Base-by-base conservation (phyloP, 441 rosid species). In the Brassica balearica region DNA sequence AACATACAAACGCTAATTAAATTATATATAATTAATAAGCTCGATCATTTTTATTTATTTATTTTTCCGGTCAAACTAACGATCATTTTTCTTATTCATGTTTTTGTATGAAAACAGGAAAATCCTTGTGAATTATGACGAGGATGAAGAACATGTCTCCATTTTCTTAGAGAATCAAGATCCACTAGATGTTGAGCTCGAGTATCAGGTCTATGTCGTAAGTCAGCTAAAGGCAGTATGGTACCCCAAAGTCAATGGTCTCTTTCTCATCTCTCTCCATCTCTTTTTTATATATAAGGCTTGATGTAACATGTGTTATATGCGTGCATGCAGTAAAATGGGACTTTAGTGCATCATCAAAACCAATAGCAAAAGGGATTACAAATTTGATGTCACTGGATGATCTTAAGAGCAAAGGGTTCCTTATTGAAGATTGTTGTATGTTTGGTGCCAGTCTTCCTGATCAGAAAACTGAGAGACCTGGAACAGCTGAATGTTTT, bases 401-500 rank as follows among this genome's bases (percentile, higher is more conserved):
- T 8, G 82, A 53, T 62, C 78, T 68, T 41, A 8, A 38, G 36
- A 73, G 2, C 2, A 9, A 74, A 6, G 82, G 78, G 11, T 79
- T 5, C 67, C 66, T 63, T 12, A 74, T 79, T 15, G 78, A 1
- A 15, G 82, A 79, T 53, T 73, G 78, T 73, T 62, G 60, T 62
- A 38, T 79, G 66, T 25, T 73, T 73, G 82, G 82, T 73, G 82
- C 48, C 29, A 62, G 6, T 65, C 8, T 79, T 69, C 5, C 3
- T 38, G 66, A 25, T 2, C 3, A 53, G 11, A 8, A 12, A 62
- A 10, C 10, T 34, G 14, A 10, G 11, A 1, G 0, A 17, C 5
- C 8, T 1, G 75, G 71, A 19, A 53, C 78, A 25, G 82, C 78
- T 0, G 82, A 79, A 23, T 15, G 71, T 55, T 73, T 79, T 38